Conservation (phyloP, 805 yeast species). For the Blastobotrys americana region DNA sequence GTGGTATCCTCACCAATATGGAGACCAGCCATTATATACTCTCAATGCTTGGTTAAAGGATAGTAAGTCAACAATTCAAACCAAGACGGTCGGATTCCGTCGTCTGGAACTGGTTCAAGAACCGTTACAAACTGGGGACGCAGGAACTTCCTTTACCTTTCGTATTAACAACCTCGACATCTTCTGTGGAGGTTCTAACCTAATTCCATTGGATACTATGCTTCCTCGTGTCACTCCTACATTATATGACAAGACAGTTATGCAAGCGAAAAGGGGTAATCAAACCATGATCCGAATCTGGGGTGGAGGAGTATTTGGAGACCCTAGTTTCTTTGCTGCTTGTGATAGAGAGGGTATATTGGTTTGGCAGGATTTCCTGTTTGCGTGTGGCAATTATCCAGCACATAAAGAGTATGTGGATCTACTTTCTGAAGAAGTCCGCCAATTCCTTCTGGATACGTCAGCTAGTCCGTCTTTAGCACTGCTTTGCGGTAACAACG, state of each 20-base stretch:
- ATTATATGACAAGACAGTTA: constrained; percentile 33
- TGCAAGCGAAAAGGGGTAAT: constrained; percentile 33
- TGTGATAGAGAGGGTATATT: constrained; percentile 39
- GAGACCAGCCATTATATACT: constrained; percentile 33
- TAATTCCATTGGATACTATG: constrained; percentile 43
- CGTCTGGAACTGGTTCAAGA: constrained; percentile 37
- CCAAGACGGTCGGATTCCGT: constrained; percentile 34
- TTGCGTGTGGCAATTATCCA: constrained; percentile 49
- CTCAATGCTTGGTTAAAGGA: constrained; percentile 12
- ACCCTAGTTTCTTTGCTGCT: constrained; percentile 35
- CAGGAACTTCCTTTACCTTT: constrained; percentile 38
- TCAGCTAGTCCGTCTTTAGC: constrained; percentile 28
- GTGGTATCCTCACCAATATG: constrained; percentile 39
- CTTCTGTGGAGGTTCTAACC: constrained; percentile 37
- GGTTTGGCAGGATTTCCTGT: constrained; percentile 51
- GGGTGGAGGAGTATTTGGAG: constrained; percentile 44
- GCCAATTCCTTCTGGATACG: neutral
- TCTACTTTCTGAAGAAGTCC: constrained; percentile 33
- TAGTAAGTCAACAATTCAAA: neutral
- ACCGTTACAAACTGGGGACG: constrained; percentile 20
- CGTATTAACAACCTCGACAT: constrained; percentile 35
- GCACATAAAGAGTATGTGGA: constrained; percentile 32
- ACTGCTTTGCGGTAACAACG: constrained; percentile 33
- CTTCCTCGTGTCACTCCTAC: constrained; percentile 28
- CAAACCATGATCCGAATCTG: constrained; percentile 41